phyloP scores from a whole-genome alignment of 805 yeast genomes.

The Priceomyces medius region DNA sequence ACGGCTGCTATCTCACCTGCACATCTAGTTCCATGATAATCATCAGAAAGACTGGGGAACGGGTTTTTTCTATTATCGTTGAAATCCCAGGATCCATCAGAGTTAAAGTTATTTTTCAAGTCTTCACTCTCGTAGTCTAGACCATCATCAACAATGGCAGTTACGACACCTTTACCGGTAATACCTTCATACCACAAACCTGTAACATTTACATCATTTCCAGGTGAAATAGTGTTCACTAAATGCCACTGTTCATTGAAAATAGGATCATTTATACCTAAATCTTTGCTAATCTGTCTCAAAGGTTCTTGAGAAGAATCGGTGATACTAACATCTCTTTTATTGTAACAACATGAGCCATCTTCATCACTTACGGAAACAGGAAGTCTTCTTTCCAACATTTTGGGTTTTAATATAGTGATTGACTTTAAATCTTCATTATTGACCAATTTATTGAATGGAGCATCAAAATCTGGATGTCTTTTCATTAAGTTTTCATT shows the following conservation, averaged over 20 bases:
- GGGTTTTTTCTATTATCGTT: constrained; percentile 76
- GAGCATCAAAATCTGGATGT: constrained; percentile 21
- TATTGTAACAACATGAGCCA: not conserved
- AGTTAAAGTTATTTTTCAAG: constrained; percentile 62
- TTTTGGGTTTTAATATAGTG: constrained; percentile 54
- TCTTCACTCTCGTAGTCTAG: constrained; percentile 79
- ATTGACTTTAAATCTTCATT: constrained; percentile 43
- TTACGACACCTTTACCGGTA: constrained; percentile 78
- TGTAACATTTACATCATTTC: constrained; percentile 82
- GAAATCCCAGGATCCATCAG: constrained; percentile 90
- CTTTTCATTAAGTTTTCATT: constrained; percentile 27
- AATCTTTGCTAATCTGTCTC: constrained; percentile 46
- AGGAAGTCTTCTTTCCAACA: constrained; percentile 58
- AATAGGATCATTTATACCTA: constrained; percentile 78
- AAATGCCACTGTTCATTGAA: constrained; percentile 90
- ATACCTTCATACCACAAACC: constrained; percentile 81
- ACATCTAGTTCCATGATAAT: constrained; percentile 94
- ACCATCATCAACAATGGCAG: constrained; percentile 94
- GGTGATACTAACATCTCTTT: constrained; percentile 16
- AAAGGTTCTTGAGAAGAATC: constrained; percentile 55
- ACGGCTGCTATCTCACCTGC: constrained; percentile 97
- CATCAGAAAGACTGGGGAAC: constrained; percentile 75
- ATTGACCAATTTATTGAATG: constrained; percentile 22
- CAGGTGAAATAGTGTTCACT: constrained; percentile 68
- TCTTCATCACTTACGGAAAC: constrained; percentile 35